A percentile compares a stretch with the other conserved stretches of the same genome.
These are phyloP conservation scores for Stemphylium beticola DNA, from an alignment of 2,329 filamentous ascomycete genomes.

Conservation along the genomic window DNA sequence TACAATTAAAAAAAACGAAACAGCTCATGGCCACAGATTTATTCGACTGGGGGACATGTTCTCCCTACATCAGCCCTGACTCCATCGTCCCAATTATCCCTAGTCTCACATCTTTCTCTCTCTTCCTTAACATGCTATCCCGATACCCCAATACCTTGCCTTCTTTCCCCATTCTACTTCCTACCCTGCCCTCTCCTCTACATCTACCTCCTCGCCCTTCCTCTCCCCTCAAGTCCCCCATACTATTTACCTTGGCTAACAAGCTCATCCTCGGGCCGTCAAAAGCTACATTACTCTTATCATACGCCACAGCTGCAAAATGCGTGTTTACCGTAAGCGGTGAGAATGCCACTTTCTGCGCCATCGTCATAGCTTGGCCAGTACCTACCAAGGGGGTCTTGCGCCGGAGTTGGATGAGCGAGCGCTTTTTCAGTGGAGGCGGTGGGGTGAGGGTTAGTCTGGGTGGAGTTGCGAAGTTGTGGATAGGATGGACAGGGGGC, in stretches of 20 bases:
- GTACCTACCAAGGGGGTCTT: constrained; percentile 27
- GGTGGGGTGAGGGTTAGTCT: constrained; percentile 10
- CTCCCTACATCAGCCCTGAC: not conserved
- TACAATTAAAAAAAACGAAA: no score
- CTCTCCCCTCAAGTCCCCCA: constrained; percentile 11
- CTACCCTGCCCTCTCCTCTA: not conserved
- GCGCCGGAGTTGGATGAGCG: constrained; percentile 19
- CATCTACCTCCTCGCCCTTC: not conserved
- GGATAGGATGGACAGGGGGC: constrained; percentile 8
- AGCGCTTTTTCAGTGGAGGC: constrained; percentile 22
- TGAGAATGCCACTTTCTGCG: constrained; percentile 16
- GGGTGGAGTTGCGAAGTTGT: constrained; percentile 9
- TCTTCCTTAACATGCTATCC: not conserved
- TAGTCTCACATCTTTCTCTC: not conserved
- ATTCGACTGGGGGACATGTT: no score
- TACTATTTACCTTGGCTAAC: constrained; percentile 13
- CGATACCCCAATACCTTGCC: not conserved
- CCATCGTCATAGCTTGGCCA: constrained; percentile 22
- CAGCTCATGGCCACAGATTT: no score
- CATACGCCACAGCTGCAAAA: constrained; percentile 8
- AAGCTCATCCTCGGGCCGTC: constrained; percentile 25
- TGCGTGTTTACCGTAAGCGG: constrained; percentile 24
- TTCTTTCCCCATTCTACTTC: not conserved
- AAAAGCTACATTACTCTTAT: constrained; percentile 21
- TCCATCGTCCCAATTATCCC: not conserved